Base-by-base conservation (phyloP, 345 rosid genomes). In the Corchorus olitorius region DNA sequence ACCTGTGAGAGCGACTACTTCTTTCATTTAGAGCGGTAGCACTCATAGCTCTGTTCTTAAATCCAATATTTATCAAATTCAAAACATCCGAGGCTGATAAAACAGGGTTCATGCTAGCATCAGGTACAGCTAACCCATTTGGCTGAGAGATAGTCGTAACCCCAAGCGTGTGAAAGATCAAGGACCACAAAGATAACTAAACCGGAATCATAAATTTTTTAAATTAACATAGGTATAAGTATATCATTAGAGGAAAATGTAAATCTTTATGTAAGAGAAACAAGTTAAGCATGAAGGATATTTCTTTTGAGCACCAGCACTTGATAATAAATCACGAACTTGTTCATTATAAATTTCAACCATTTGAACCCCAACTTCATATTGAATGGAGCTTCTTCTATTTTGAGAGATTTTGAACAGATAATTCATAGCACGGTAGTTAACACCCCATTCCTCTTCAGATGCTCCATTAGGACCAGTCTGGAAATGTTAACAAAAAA, bases 1-100 rank as follows among this genome's bases (percentile, higher is more conserved):
- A 94, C 98, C 97, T 91, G 70, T 97, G 99, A 12, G 99, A 97
- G 9, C 99, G 98, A 60, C 97, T 92, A 73, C 99, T 97, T 84
- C 99, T 87, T 83, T 94, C 95, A 72, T 97, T 97, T 80, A 92
- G 56, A 43, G 97, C 94, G 6, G 99, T 97, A 76, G 95, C 78
- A 48, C 97, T 75, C 35, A 90, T 85, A 7, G 97, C 87, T 80
- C 98, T 85, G 75, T 94, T 92, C 74, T 86, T 85, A 35, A 94
- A 76, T 67, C 99, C 99, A 71, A 84, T 52, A 19, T 89, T 84
- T 89, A 97, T 97, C 69, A 94, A 68, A 20, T 89, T 90, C 72
- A 94, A 48, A 1, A 94, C 97, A 83, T 94, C 97, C 33, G 92
- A 82, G 37, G 96, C 89, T 45, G 96, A 81, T 65, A 81, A 77